phyloP scores from a whole-genome alignment of 441 rosid species.

The Bocquillonia castaneifolia region DNA sequence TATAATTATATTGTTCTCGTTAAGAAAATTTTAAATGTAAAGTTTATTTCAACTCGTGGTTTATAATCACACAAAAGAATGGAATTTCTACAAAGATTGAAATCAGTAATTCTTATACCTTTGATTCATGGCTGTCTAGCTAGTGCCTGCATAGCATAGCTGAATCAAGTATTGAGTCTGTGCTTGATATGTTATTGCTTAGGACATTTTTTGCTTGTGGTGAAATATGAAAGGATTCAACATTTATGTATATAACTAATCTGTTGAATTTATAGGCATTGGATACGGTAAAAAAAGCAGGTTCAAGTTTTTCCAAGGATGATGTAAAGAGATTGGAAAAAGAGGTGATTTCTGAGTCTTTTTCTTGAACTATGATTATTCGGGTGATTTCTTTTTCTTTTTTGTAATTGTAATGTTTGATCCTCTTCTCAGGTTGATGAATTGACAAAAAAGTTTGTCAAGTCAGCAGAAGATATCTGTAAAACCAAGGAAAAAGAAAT shows the following conservation, averaged over 20 bases:
- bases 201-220: background rate
- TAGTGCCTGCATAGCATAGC: background rate
- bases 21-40: background rate
- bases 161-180: background rate
- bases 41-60: background rate
- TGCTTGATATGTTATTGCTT: background rate
- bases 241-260: background rate
- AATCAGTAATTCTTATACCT: background rate
- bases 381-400: background rate
- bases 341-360: constrained; percentile 49
- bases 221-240: background rate
- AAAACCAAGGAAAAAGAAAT: constrained; percentile 92
- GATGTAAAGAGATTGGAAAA: constrained; percentile 78
- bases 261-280: constrained; percentile 48
- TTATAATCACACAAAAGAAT: background rate
- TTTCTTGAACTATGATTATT: no score
- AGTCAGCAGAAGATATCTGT: constrained; percentile 82
- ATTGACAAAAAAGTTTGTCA: constrained; percentile 67
- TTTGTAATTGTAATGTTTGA: constrained; percentile 2
- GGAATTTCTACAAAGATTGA: background rate
- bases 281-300: constrained; percentile 70
- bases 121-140: background rate
- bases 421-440: constrained; percentile 59
- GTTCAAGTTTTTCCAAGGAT: constrained; percentile 73
- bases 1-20: background rate